phyloP scores from a whole-genome alignment of 2,329 filamentous ascomycete genomes.

The Pseudocercospora vitis region DNA sequence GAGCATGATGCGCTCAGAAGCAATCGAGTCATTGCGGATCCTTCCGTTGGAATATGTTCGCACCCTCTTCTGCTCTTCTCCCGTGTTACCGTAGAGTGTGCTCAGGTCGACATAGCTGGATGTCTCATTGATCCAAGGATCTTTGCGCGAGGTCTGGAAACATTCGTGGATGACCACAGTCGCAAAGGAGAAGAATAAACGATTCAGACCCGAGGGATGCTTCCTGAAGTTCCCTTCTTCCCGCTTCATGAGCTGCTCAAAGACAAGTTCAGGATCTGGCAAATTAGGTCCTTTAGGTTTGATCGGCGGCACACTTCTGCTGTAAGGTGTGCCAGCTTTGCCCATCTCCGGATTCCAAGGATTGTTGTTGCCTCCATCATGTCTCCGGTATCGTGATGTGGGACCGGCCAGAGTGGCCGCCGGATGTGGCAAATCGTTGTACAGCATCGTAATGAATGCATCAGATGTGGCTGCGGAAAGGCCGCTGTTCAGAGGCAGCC shows the following conservation, averaged over 20 bases:
- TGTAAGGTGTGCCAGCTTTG: constrained; percentile 52
- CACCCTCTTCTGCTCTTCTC: constrained; percentile 44
- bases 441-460: constrained; percentile 56
- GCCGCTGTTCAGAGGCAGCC: constrained; percentile 51
- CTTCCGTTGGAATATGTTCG: constrained; percentile 47
- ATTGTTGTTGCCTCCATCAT: constrained; percentile 49
- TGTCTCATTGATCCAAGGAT: constrained; percentile 49
- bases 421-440: constrained; percentile 55
- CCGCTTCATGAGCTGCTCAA: constrained; percentile 47
- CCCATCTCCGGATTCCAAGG: constrained; percentile 52
- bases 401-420: constrained; percentile 50
- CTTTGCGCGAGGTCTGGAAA: constrained; percentile 45
- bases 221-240: constrained; percentile 42
- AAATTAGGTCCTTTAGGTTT: constrained; percentile 53
- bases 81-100: constrained; percentile 49
- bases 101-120: constrained; percentile 51
- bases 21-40: constrained; percentile 48
- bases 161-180: constrained; percentile 52
- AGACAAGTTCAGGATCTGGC: constrained; percentile 51
- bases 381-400: constrained; percentile 45
- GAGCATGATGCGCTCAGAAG: constrained; percentile 50
- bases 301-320: constrained; percentile 47
- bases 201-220: constrained; percentile 49
- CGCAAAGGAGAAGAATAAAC: constrained; percentile 51
- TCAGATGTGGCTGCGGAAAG: constrained; percentile 51